Evolutionary conservation across 2,329 filamentous ascomycete species (phyloP), one percentile per base, ranked within the genome.

Genomic region (Trichoderma brevicompactum): DNA sequence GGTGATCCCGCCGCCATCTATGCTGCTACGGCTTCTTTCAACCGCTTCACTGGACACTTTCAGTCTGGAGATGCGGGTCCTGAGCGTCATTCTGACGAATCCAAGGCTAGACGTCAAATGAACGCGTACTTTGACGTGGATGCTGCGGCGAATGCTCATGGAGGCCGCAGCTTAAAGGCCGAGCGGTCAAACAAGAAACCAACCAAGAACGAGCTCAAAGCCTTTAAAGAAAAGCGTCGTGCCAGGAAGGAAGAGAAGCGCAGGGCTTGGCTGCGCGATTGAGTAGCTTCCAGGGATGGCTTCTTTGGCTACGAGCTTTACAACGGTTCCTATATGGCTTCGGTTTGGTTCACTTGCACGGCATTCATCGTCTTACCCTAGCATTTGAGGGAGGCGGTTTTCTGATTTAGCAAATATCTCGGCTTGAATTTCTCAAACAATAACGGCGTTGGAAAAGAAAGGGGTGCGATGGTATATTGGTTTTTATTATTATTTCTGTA

Each of bases 41-140:
- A 97, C 76, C 89, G 92, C 65, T 94, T 93, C 79, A 97, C 92
- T 0, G 94, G 94, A 50, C 85, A 88, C 69, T 96, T 92, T 80
- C 94, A 97, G 79, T 80, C 83, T 17, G 81, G 81, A 2, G 85
- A 87, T 10, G 81, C 89, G 68, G 89, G 85, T 3, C 87, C 92
- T 1, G 92, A 95, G 61, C 86, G 89, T 59, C 90, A 94, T 80
- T 90, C 88, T 70, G 93, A 97, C 73, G 92, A 96, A 74, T 91
- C 92, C 74, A 97, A 97, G 82, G 90, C 90, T 67, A 84, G 83
- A 59, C 85, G 95, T 50, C 95, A 98, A 80, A 91, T 98, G 90
- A 91, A 92, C 74, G 92, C 93, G 46, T 98, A 90, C 79, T 99
- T 98, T 76, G 94, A 99, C 75, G 94, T 97, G 49, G 94, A 98